Percentiles rank a stretch among this genome's conserved stretches.
Conservation (phyloP, 805 yeast species). For the Grigorovia yakushimaensis region DNA sequence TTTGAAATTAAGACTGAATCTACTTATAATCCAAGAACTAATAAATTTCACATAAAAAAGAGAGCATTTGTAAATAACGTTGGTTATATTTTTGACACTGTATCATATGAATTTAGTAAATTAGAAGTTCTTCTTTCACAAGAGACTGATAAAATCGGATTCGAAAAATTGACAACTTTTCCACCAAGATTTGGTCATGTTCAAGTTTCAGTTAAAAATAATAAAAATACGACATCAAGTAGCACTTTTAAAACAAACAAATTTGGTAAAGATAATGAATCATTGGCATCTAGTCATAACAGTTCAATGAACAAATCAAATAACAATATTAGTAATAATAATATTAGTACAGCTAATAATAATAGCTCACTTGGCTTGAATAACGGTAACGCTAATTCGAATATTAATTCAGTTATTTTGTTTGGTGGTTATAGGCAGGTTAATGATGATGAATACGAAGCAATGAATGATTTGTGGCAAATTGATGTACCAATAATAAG, state of each 20-base stretch:
- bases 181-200: slow-evolving; percentile 33
- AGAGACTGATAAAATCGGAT: neutral
- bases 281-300: neutral
- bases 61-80: slow-evolving; percentile 39
- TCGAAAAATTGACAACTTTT: slow-evolving; percentile 1
- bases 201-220: slow-evolving; percentile 18
- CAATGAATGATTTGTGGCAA: slow-evolving; percentile 35
- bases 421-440: slow-evolving; percentile 41
- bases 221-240: neutral
- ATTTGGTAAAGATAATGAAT: neutral
- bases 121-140: slow-evolving; percentile 31
- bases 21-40: slow-evolving; percentile 17
- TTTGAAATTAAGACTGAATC: slow-evolving; percentile 37
- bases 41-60: slow-evolving; percentile 32
- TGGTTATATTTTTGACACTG: slow-evolving; percentile 50
- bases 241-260: neutral
- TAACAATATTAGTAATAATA: neutral
- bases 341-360: neutral
- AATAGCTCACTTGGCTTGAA: neutral
- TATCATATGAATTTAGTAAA: slow-evolving; percentile 41
- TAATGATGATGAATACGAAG: slow-evolving; percentile 22
- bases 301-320: slow-evolving; percentile 6
- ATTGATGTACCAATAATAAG: slow-evolving; percentile 31
- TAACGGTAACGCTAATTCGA: neutral
- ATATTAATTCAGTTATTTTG: slow-evolving; percentile 20